These are phyloP conservation scores for Saitoella complicata DNA, from an alignment of 805 yeast genomes.

Conservation along the genomic window DNA sequence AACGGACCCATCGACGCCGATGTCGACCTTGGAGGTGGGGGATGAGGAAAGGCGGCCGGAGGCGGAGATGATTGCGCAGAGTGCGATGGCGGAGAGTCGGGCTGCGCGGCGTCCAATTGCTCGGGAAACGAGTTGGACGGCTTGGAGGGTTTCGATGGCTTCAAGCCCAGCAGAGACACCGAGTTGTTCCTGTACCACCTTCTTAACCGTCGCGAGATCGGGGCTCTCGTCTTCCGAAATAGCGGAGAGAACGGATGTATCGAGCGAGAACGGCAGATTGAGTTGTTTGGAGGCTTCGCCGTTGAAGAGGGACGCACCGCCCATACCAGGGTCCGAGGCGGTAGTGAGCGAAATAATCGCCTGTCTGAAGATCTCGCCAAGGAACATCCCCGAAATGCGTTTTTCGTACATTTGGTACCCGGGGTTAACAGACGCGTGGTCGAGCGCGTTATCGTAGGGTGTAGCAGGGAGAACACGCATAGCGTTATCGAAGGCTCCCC, in stretches of 20 bases:
- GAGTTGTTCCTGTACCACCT: constrained; percentile 52
- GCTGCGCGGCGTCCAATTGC: constrained; percentile 86
- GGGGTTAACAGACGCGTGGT: constrained; percentile 57
- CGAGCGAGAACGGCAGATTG: constrained; percentile 47
- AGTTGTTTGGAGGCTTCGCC: neutral
- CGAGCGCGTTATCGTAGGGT: constrained; percentile 57
- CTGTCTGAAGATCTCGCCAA: constrained; percentile 72
- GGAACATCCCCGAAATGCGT: constrained; percentile 15
- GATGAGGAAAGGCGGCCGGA: constrained; percentile 30
- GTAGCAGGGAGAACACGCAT: constrained; percentile 61
- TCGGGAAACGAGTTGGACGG: constrained; percentile 55
- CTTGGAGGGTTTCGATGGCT: constrained; percentile 55
- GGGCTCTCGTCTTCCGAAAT: constrained; percentile 75
- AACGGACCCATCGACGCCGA: constrained; percentile 92
- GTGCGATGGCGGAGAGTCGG: constrained; percentile 69
- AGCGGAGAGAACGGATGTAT: constrained; percentile 70
- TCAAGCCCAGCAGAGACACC: constrained; percentile 18
- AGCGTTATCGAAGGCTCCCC: constrained; percentile 92
- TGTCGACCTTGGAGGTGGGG: constrained; percentile 63
- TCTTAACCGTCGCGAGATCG: constrained; percentile 28
- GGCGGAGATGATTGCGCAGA: constrained; percentile 65
- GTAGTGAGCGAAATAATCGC: constrained; percentile 20
- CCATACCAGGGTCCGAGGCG: constrained; percentile 11
- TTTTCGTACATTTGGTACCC: constrained; percentile 64
- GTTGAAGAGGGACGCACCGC: neutral